phyloP scores from a whole-genome alignment of 2,329 filamentous ascomycete genomes.

The Sporothrix phasma region DNA sequence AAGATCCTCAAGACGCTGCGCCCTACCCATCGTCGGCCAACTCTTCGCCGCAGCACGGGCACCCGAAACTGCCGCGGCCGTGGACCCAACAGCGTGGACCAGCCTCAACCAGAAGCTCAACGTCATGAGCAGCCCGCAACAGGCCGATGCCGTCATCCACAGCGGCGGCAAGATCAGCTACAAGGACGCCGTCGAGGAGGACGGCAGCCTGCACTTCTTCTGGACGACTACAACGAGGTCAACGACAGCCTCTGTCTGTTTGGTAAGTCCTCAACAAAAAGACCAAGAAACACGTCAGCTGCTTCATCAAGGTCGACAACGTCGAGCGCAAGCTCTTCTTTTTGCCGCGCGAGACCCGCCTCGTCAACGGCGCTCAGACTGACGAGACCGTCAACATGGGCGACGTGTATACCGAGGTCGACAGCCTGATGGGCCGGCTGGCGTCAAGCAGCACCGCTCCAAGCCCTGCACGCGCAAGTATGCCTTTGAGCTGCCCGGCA shows the following conservation, averaged over 20 bases:
- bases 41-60: slow-evolving; percentile 51
- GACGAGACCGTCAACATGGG: slow-evolving; percentile 73
- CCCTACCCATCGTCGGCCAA: slow-evolving; percentile 60
- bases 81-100: slow-evolving; percentile 84
- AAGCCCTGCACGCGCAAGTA: slow-evolving; percentile 87
- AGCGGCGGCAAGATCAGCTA: slow-evolving; percentile 78
- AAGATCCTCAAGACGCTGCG: slow-evolving; percentile 57
- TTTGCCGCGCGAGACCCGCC: slow-evolving; percentile 60
- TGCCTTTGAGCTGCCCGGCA: slow-evolving; percentile 79
- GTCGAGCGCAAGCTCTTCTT: slow-evolving; percentile 89
- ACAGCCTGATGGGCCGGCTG: slow-evolving; percentile 80
- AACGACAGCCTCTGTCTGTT: slow-evolving; percentile 89
- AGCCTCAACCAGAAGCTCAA: slow-evolving; percentile 78
- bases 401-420: slow-evolving; percentile 84
- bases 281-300: slow-evolving; percentile 70
- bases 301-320: slow-evolving; percentile 93
- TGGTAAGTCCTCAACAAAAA: slow-evolving; percentile 92
- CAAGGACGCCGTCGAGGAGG: slow-evolving; percentile 80
- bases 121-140: slow-evolving; percentile 57
- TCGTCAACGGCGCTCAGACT: slow-evolving; percentile 53
- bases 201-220: slow-evolving; percentile 88
- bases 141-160: slow-evolving; percentile 55
- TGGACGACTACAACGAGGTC: slow-evolving; percentile 96
- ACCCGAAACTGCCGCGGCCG: slow-evolving; percentile 36
- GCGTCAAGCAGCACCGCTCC: slow-evolving; percentile 84